Percentiles rank a stretch among this genome's conserved stretches.
Evolutionary conservation across 257 asterid species (phyloP).

Genomic region (Haberlea rhodopensis): DNA sequence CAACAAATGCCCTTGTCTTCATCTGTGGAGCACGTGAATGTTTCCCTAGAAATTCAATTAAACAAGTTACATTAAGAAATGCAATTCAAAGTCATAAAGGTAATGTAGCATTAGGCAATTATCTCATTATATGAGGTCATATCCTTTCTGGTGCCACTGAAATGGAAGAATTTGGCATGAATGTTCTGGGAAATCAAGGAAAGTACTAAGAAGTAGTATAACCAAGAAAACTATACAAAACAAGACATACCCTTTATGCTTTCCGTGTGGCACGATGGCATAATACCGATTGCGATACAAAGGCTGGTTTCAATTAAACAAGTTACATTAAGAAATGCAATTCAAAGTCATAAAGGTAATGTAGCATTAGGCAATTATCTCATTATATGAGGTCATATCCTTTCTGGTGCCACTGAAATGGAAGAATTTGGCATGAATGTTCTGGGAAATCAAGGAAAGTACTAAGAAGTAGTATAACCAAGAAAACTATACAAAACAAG

Average conservation of each 20-base stretch:
- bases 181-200: no score
- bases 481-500: neutral
- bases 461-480: neutral
- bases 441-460: no score
- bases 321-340: neutral
- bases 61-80: neutral
- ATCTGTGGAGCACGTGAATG: slow-evolving; percentile 38
- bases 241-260: slow-evolving; percentile 49
- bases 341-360: neutral
- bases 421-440: no score
- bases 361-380: neutral
- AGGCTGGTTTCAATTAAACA: slow-evolving; percentile 29
- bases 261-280: slow-evolving; percentile 47
- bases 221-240: neutral
- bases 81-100: neutral
- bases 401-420: no score
- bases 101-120: neutral
- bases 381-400: no score
- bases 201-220: neutral
- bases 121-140: no score
- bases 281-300: slow-evolving; percentile 52
- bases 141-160: no score
- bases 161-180: no score
- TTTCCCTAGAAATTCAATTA: slow-evolving; percentile 28
- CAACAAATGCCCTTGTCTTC: slow-evolving; percentile 33